These are phyloP conservation scores for Aspergillus latus DNA, from an alignment of 2,329 filamentous ascomycete genomes.

Conservation along the genomic window DNA sequence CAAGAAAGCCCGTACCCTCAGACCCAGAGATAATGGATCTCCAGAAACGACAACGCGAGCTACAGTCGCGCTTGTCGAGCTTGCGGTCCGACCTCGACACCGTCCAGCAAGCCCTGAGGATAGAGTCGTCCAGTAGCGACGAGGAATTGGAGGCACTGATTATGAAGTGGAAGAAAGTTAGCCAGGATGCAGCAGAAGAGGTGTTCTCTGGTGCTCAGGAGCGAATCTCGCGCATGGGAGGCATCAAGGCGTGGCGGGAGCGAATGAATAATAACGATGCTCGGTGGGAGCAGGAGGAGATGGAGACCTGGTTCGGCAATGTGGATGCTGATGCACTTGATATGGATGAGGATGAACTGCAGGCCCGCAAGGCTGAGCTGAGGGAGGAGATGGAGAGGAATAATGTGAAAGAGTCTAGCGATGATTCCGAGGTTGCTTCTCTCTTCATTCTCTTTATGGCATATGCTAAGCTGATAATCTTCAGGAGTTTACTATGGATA, in stretches of 20 bases:
- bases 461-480: constrained; percentile 38
- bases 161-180: constrained; percentile 61
- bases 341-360: constrained; percentile 37
- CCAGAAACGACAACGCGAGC: constrained; percentile 36
- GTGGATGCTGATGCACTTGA: constrained; percentile 32
- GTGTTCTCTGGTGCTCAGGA: constrained; percentile 62
- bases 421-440: constrained; percentile 19
- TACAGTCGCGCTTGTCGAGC: constrained; percentile 34
- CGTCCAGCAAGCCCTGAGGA: constrained; percentile 53
- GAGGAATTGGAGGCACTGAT: constrained; percentile 58
- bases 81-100: constrained; percentile 49
- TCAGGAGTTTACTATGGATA: constrained; percentile 66
- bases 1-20: constrained; percentile 16
- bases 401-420: constrained; percentile 34
- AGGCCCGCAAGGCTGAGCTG: constrained; percentile 41
- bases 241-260: constrained; percentile 57
- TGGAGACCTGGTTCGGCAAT: constrained; percentile 39
- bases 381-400: constrained; percentile 40
- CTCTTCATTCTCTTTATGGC: constrained; percentile 48
- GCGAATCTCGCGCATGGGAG: constrained; percentile 63
- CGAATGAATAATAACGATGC: constrained; percentile 48
- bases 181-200: constrained; percentile 65
- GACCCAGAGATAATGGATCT: constrained; percentile 32
- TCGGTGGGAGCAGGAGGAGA: constrained; percentile 37
- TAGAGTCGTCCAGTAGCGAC: constrained; percentile 50